Conservation (phyloP, 2,329 filamentous ascomycete species). For the Microascus cirrosus region DNA sequence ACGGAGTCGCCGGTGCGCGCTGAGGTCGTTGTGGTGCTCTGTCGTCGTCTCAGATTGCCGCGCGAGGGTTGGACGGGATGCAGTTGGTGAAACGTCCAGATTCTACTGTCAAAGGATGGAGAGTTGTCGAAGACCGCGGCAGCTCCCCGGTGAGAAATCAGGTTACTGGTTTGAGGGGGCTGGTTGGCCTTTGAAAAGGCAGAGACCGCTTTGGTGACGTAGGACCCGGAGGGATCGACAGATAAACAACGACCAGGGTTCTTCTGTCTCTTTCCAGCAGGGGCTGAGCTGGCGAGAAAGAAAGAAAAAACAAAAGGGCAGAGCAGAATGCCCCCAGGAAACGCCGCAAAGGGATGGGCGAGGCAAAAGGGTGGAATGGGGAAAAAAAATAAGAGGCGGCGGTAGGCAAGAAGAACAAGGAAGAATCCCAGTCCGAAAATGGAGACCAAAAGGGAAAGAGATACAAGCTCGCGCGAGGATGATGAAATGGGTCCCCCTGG, state of each 20-base stretch:
- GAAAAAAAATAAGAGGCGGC: not conserved
- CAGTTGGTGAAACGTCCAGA: not conserved
- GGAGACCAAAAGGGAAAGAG: not conserved
- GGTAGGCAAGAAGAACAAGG: not conserved
- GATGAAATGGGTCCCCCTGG: not conserved
- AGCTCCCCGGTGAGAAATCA: not conserved
- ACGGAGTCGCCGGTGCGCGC: not conserved
- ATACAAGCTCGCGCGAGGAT: not conserved
- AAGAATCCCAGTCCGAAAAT: not conserved
- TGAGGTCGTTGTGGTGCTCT: not conserved
- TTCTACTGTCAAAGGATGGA: not conserved
- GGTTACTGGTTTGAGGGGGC: not conserved
- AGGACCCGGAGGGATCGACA: not conserved
- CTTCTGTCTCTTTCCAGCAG: not conserved
- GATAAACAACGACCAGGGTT: not conserved
- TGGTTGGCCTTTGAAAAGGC: not conserved
- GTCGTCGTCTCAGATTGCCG: not conserved
- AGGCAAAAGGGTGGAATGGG: not conserved
- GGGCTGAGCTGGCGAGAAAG: not conserved
- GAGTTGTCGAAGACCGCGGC: not conserved
- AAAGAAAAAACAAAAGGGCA: not conserved
- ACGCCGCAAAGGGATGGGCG: not conserved
- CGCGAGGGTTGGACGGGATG: not conserved
- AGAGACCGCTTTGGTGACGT: not conserved
- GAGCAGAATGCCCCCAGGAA: not conserved